Percentiles rank a stretch among this genome's conserved stretches.
phyloP scores from a whole-genome alignment of 2,329 filamentous ascomycete species.

The Xylariaceae sp. region DNA sequence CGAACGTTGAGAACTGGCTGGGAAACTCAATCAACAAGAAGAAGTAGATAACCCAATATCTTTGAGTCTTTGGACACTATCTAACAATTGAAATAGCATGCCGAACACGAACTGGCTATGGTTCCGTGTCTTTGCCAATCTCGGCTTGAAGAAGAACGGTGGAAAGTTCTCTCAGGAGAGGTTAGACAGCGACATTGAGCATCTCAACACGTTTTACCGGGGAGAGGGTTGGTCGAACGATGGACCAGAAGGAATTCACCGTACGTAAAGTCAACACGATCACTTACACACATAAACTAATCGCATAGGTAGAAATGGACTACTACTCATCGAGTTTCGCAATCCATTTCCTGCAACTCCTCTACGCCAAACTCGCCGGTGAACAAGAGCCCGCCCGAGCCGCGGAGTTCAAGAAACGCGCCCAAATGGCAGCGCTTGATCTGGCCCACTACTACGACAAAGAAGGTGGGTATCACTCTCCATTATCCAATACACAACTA shows the following conservation, averaged over 20 bases:
- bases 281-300: no score
- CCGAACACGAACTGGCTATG: conserved; percentile 66
- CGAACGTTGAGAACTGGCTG: conserved; percentile 66
- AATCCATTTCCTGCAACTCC: conserved; percentile 72
- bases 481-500: conserved; percentile 1
- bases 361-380: conserved; percentile 68
- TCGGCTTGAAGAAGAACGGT: conserved; percentile 70
- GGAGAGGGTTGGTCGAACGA: conserved; percentile 80
- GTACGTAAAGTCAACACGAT: conserved; percentile 32
- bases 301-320: conserved; percentile 57
- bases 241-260: conserved; percentile 70
- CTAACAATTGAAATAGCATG: conserved; percentile 50
- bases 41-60: conserved; percentile 41
- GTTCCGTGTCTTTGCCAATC: conserved; percentile 80
- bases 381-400: conserved; percentile 61
- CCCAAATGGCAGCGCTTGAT: conserved; percentile 61
- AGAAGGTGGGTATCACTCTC: conserved; percentile 39
- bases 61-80: no score
- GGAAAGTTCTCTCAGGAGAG: conserved; percentile 64
- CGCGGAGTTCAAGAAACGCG: conserved; percentile 64
- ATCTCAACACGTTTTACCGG: conserved; percentile 76
- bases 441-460: conserved; percentile 72
- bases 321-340: conserved; percentile 81
- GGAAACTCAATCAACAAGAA: conserved; percentile 73
- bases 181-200: conserved; percentile 69